Conservation (phyloP, 1,139 yeast species). For the Starmera stellimalicola region DNA sequence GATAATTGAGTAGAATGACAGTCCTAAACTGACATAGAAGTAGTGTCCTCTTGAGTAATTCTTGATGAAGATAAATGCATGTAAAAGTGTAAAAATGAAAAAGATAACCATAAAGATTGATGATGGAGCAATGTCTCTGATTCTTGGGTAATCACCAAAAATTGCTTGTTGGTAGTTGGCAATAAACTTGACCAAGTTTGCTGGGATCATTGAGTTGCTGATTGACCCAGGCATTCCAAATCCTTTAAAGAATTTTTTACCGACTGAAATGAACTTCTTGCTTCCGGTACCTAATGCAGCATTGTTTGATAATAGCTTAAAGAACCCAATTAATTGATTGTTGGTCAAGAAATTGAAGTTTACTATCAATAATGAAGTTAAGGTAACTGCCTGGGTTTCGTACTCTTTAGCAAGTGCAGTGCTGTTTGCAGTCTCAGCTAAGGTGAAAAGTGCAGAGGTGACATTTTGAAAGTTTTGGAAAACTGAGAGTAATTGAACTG, state of each 20-base stretch:
- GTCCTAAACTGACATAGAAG: slow-evolving; percentile 48
- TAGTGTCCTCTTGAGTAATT: slow-evolving; percentile 53
- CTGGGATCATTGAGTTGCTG: slow-evolving; percentile 5
- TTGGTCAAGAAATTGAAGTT: slow-evolving; percentile 14
- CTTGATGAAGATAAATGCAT: slow-evolving; percentile 36
- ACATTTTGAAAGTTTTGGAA: slow-evolving; percentile 13
- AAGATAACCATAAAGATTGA: slow-evolving; percentile 51
- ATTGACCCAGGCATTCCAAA: slow-evolving; percentile 11
- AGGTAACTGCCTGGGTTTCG: slow-evolving; percentile 6
- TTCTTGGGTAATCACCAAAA: slow-evolving; percentile 58
- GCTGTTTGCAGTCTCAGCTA: slow-evolving; percentile 2
- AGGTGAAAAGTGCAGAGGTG: slow-evolving; percentile 12
- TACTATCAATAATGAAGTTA: slow-evolving; percentile 10
- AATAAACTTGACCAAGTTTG: slow-evolving; percentile 11
- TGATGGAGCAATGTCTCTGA: slow-evolving; percentile 50
- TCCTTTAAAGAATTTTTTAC: slow-evolving; percentile 11
- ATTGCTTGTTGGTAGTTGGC: slow-evolving; percentile 26
- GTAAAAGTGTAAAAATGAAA: slow-evolving; percentile 36
- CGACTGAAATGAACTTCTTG: slow-evolving; percentile 12
- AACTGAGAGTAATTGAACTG: slow-evolving; percentile 13
- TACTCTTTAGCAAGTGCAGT: not conserved
- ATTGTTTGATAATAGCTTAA: slow-evolving; percentile 12
- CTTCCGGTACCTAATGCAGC: slow-evolving; percentile 21
- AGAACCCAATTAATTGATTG: slow-evolving; percentile 15
- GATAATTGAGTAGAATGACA: slow-evolving; percentile 43